These are phyloP conservation scores for Puya raimondii DNA, from an alignment of 176 grass and related monocot species.

Conservation along the genomic window DNA sequence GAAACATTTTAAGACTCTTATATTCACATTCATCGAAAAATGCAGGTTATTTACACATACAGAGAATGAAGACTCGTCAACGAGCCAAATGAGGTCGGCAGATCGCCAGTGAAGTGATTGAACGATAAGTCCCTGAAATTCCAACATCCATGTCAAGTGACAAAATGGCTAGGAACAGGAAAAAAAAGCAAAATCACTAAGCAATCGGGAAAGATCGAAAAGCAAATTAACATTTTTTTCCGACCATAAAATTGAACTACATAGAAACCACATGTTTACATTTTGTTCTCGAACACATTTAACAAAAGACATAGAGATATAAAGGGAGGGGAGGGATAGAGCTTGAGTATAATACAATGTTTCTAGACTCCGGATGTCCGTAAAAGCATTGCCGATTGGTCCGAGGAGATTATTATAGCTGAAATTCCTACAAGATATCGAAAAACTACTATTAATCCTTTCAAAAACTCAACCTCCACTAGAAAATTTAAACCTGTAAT, in stretches of 20 bases:
- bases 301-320: not conserved
- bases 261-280: not conserved
- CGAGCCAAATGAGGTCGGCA: constrained; percentile 70
- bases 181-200: not conserved
- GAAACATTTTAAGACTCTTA: not conserved
- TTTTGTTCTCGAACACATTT: constrained; percentile 13
- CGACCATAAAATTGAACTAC: not conserved
- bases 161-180: not conserved
- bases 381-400: constrained; percentile 65
- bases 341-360: constrained; percentile 36
- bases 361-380: constrained; percentile 56
- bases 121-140: constrained; percentile 76
- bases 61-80: constrained; percentile 60
- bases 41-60: constrained; percentile 31
- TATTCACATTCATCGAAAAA: constrained; percentile 13
- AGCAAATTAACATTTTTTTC: not conserved
- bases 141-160: not conserved
- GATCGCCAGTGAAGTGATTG: constrained; percentile 60
- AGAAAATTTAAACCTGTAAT: not conserved
- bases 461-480: constrained; percentile 8
- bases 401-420: constrained; percentile 68
- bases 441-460: not conserved
- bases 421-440: constrained; percentile 50
- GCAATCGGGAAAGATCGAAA: not conserved
- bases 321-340: constrained; percentile 7